These are phyloP conservation scores for Neonothopanus nambi DNA, from an alignment of 1,284 basidiomycete species.

Conservation along the genomic window DNA sequence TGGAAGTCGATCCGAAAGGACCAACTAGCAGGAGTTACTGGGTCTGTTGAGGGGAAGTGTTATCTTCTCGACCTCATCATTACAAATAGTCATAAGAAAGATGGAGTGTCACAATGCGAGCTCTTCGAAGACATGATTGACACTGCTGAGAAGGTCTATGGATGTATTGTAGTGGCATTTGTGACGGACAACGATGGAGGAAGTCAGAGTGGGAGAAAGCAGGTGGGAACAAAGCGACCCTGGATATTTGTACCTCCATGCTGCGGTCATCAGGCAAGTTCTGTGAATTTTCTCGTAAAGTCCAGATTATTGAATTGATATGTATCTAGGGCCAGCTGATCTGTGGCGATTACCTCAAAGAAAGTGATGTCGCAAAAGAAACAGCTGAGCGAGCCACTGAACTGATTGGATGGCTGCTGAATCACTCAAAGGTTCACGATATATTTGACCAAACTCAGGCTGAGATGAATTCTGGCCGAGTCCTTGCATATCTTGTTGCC, in stretches of 20 bases:
- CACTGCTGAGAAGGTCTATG: constrained; percentile 21
- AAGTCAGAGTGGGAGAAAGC: constrained; percentile 23
- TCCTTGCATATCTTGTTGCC: constrained; percentile 25
- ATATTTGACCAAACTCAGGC: constrained; percentile 25
- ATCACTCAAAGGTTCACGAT: constrained; percentile 23
- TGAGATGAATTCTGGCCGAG: constrained; percentile 17
- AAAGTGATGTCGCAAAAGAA: constrained; percentile 19
- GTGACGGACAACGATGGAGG: constrained; percentile 29
- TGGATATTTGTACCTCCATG: constrained; percentile 22
- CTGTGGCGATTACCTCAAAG: constrained; percentile 26
- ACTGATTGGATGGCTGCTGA: constrained; percentile 24
- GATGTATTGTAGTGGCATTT: constrained; percentile 19
- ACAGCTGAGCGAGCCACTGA: constrained; percentile 23
- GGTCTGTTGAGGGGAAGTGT: too few relatives aligned
- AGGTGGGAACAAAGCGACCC: constrained; percentile 19
- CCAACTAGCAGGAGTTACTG: neutral
- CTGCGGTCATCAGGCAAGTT: constrained; percentile 24
- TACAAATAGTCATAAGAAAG: constrained; percentile 23
- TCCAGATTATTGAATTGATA: neutral
- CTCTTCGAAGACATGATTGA: constrained; percentile 27
- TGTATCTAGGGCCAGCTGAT: constrained; percentile 25
- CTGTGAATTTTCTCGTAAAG: too few relatives aligned
- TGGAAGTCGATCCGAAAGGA: neutral
- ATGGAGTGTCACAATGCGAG: constrained; percentile 23
- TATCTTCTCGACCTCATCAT: constrained; percentile 24